Base-by-base conservation (phyloP, 129 eudicot species). In the Centrapalus pauciflorus region DNA sequence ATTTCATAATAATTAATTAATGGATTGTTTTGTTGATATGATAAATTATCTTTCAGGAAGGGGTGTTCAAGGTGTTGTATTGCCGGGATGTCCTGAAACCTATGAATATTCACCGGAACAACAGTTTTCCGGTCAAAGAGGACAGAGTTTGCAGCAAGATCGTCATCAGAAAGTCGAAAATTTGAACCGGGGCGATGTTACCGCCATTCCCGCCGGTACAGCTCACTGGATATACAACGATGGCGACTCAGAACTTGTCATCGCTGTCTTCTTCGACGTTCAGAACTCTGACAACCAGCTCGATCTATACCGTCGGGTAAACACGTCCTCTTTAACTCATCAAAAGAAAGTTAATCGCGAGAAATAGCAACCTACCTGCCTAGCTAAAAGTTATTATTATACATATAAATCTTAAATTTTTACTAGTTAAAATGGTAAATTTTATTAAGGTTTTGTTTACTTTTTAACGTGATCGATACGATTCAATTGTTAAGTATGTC, bases 41-140 rank as follows among this genome's bases (percentile, higher is more conserved):
- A 55, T 24, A n/a, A n/a, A n/a, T n/a, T 16, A 9, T 17, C 50
- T 13, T 4, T 43, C 71, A 88, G 96, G 96, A 7, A 60, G 38
- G 62, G 95, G 85, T 21, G 59, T 84, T 13, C 64, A 56, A 2
- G 85, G 85, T 14, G 52, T 77, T 32, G 9, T 84, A 52, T 19
- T 79, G 37, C 76, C 90, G 13, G 95, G 95, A 4, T 84, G 95
- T 17, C 80, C 90, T 1, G 95, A 84, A 58, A 87, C 90, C 2
- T 87, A 54, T 29, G 80, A 83, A 49, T 59, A 69, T 4, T 67
- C 87, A 2, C 75, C 63, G 34, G 72, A 80, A 73, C 78, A 79
- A 60, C 79, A 76, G 40, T 32, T 29, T 29, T 54, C 69, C 23
- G 50, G 24, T 19, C 25, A 23, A 13, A 28, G 41, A 23, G 77